Percentiles rank a stretch among this genome's conserved stretches.
Conservation (phyloP, 2,329 filamentous ascomycete genomes). For the Ascocoryne sarcoides region DNA sequence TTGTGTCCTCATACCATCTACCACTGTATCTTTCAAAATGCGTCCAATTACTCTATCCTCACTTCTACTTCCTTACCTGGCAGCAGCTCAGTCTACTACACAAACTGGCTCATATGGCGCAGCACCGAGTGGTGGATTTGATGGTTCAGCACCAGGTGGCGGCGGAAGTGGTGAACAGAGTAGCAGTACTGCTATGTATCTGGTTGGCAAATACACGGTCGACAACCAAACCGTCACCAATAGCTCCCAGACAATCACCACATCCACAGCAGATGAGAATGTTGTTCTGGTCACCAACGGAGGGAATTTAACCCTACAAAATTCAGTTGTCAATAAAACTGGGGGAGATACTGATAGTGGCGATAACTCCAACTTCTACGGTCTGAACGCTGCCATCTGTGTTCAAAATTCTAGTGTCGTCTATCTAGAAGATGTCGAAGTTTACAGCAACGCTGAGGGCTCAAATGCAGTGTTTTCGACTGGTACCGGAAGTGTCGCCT, state of each 20-base stretch:
- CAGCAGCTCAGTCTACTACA: background rate
- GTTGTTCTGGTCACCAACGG: background rate
- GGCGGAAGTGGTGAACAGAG: background rate
- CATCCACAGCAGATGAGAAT: background rate
- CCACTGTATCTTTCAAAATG: background rate
- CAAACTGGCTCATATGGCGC: background rate
- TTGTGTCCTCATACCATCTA: background rate
- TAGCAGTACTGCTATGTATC: background rate
- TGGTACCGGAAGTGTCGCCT: background rate
- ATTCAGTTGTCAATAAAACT: background rate
- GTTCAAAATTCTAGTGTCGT: background rate
- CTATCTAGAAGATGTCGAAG: background rate
- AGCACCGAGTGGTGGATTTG: background rate
- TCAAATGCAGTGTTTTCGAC: background rate
- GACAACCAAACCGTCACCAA: background rate
- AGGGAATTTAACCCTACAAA: background rate
- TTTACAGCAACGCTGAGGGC: background rate
- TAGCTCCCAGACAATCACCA: background rate
- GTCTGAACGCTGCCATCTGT: background rate
- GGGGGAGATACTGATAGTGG: background rate
- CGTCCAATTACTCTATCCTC: background rate
- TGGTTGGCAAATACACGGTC: background rate
- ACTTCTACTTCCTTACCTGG: background rate
- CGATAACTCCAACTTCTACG: background rate
- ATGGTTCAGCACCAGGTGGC: background rate